Evolutionary conservation across 441 rosid genomes (phyloP), one percentile per base, ranked within the genome.

Genomic region (Gossypium davidsonii): DNA sequence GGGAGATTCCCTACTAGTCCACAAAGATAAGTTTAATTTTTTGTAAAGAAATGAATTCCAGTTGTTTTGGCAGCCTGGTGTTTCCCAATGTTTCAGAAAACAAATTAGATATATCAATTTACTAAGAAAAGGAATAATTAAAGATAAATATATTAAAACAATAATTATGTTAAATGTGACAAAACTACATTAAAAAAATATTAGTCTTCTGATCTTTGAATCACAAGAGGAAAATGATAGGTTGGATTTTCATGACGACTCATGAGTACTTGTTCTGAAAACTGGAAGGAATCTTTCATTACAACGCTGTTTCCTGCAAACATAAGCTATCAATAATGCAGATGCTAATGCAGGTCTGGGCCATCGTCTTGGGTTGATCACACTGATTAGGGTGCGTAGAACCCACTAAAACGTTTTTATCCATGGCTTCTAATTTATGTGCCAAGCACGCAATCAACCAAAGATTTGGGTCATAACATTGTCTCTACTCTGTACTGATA

Each of bases 1-100:
- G 6, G 34, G 34, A 31, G 34, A 31, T 59, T n/a, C 17, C 5
- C 42, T 14, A 12, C 12, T 23, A 58, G 1, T 26, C 39, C 12
- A 18, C 15, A 3, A 6, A 12, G 65, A 61, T 61, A 61, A 61
- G 3, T n/a, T 14, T 31, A 6, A 9, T 2, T 6, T 2, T 7
- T 34, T 34, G 21, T 61, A 34, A n/a, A 14, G 18, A 14, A 59
- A 0, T 6, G 10, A 8, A 59, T 1, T 59, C 6, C 48, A 15
- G 67, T 62, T 37, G 67, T 62, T 62, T 34, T 62, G 67, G 49
- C 67, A 34, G 67, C 48, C 49, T 17, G 67, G 25, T 37, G 48
- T 3, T 34, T 28, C 66, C 46, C 21, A 59, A n/a, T 14, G 44
- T 15, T 28, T 28, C 31, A 31, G 34, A 31, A 4, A 31, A 31